Percentiles rank a stretch among this genome's conserved stretches.
phyloP scores from a whole-genome alignment of 1,284 basidiomycete genomes.

The Meripilus lineatus region DNA sequence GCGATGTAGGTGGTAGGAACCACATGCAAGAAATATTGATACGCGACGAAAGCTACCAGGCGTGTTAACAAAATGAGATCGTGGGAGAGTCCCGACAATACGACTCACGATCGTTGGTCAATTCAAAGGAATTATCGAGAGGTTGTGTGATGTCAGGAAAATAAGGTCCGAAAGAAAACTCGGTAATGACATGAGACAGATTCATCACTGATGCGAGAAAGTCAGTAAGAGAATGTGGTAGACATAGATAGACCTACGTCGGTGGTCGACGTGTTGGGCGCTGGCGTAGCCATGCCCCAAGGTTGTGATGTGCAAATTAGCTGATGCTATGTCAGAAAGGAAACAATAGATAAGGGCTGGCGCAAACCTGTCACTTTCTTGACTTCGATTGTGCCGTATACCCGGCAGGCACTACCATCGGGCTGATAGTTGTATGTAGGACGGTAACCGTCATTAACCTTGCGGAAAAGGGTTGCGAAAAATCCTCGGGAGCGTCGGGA shows the following conservation, averaged over 20 bases:
- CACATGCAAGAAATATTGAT: slow-evolving; percentile 93
- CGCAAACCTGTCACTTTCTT: slow-evolving; percentile 83
- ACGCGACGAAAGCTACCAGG: slow-evolving; percentile 79
- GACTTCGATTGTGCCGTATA: slow-evolving; percentile 81
- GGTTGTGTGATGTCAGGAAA: slow-evolving; percentile 96
- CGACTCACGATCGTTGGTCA: slow-evolving; percentile 72
- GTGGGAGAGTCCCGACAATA: no score
- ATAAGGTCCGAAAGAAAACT: slow-evolving; percentile 95
- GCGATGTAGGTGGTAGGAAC: slow-evolving; percentile 93
- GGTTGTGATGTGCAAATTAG: slow-evolving; percentile 87
- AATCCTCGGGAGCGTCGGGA: slow-evolving; percentile 69
- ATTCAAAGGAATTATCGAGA: slow-evolving; percentile 86
- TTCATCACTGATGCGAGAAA: slow-evolving; percentile 77
- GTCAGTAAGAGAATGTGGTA: slow-evolving; percentile 1
- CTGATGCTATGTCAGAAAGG: no score
- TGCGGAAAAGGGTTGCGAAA: slow-evolving; percentile 50
- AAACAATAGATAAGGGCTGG: no score
- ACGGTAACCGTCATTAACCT: slow-evolving; percentile 44
- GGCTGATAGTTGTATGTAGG: slow-evolving; percentile 69
- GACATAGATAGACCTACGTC: slow-evolving; percentile 40
- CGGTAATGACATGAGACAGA: slow-evolving; percentile 91
- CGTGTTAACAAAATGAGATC: neutral
- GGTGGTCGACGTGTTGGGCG: slow-evolving; percentile 84
- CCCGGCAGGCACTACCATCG: slow-evolving; percentile 72
- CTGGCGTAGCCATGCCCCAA: slow-evolving; percentile 93